Conservation (phyloP, 495 filamentous ascomycete genomes). For the Aspergillus hancockii region DNA sequence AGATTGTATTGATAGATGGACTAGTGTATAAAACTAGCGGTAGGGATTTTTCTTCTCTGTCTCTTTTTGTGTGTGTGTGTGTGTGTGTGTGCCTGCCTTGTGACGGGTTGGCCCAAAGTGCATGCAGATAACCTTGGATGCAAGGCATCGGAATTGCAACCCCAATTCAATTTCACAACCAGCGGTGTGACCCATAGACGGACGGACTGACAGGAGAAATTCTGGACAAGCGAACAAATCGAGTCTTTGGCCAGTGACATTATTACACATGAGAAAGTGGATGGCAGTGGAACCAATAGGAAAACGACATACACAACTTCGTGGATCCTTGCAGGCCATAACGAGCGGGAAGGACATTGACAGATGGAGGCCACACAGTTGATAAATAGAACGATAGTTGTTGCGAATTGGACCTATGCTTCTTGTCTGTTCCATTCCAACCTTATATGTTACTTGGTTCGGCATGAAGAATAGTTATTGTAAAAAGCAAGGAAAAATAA, state of each 20-base stretch:
- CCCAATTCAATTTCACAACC: slow-evolving; percentile 1
- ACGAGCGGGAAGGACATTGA: background rate
- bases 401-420: background rate
- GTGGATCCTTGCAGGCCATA: background rate
- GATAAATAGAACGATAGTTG: background rate
- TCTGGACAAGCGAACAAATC: background rate
- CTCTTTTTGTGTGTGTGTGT: no score
- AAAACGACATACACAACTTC: background rate
- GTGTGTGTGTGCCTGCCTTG: no score
- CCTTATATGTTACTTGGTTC: background rate
- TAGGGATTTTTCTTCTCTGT: background rate
- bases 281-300: background rate
- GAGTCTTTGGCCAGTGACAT: background rate
- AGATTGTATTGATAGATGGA: background rate
- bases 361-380: background rate
- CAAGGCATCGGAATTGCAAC: background rate
- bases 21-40: background rate
- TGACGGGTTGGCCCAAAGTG: background rate
- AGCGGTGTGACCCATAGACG: slow-evolving; percentile 8
- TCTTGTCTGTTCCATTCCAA: background rate
- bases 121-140: background rate
- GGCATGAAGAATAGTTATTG: slow-evolving; percentile 4
- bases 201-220: background rate
- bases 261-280: background rate
- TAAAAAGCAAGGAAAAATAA: slow-evolving; percentile 5